A percentile compares a stretch with the other conserved stretches of the same genome.
phyloP scores from a whole-genome alignment of 139 green algal genomes.

The Micromonas pusilla region DNA sequence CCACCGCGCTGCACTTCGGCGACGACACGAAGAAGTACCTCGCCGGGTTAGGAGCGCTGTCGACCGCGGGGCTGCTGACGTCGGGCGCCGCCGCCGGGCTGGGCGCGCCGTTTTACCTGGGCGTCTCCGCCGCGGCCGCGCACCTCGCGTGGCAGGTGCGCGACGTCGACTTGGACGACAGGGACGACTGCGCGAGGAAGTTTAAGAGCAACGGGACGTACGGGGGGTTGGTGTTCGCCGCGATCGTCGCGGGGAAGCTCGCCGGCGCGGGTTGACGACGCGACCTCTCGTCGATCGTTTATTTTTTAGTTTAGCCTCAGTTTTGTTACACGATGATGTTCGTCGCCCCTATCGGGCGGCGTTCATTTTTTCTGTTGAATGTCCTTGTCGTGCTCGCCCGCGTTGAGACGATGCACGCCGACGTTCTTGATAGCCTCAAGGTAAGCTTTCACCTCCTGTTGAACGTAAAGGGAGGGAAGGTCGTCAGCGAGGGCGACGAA shows the following conservation, averaged over 20 bases:
- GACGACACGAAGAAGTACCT: slow-evolving; percentile 17
- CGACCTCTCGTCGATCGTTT: not conserved
- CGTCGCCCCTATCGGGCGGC: too few relatives aligned
- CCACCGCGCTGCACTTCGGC: slow-evolving; percentile 57
- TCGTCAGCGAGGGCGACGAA: too few relatives aligned
- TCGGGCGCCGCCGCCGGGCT: not conserved
- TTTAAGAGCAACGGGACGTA: slow-evolving; percentile 21
- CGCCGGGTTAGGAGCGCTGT: not conserved
- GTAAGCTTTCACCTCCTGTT: not conserved
- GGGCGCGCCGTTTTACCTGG: not conserved
- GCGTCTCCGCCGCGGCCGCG: not conserved
- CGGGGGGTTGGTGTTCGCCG: slow-evolving; percentile 2
- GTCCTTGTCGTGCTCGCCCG: not conserved
- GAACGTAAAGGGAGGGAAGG: not conserved
- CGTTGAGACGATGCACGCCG: not conserved
- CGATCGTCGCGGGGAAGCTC: slow-evolving; percentile 1
- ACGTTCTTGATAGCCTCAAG: not conserved
- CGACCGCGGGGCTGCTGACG: not conserved
- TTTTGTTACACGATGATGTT: not conserved
- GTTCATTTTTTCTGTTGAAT: not conserved
- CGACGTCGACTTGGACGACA: slow-evolving; percentile 8
- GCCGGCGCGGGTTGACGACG: not conserved
- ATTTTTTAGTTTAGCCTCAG: not conserved
- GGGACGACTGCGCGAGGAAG: slow-evolving; percentile 12
- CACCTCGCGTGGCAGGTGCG: slow-evolving; percentile 16